Percentiles rank a stretch among this genome's conserved stretches.
phyloP scores from a whole-genome alignment of 352 stramenopile species.

The Globisporangium acanthophoron region DNA sequence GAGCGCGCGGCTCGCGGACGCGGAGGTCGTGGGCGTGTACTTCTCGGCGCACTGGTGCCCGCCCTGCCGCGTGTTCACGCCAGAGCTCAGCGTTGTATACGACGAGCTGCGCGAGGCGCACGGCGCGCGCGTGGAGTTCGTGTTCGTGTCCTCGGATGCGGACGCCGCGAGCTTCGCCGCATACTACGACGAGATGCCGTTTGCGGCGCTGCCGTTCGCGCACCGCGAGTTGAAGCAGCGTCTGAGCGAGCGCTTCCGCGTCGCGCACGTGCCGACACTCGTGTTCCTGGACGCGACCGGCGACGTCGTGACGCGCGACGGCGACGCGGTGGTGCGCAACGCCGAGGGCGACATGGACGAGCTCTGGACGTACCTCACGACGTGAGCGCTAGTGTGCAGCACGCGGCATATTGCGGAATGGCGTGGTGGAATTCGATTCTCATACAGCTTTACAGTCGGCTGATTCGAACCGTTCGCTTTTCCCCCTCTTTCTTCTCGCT shows the following conservation, averaged over 20 bases:
- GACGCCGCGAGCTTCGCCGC: constrained; percentile 43
- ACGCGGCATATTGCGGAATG: not conserved
- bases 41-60: constrained; percentile 85
- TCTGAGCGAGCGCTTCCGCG: constrained; percentile 62
- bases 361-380: constrained; percentile 13
- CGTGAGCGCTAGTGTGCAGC: constrained; percentile 1
- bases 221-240: constrained; percentile 42
- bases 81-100: constrained; percentile 60
- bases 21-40: constrained; percentile 65
- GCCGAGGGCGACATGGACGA: constrained; percentile 32
- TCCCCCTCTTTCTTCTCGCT: not conserved
- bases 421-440: not conserved
- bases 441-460: not conserved
- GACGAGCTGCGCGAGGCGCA: constrained; percentile 37
- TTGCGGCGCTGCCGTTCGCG: constrained; percentile 75
- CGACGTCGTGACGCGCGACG: constrained; percentile 76
- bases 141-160: constrained; percentile 51
- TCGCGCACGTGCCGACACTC: constrained; percentile 74
- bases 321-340: constrained; percentile 53
- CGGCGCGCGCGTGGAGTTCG: constrained; percentile 43
- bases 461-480: not conserved
- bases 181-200: constrained; percentile 77
- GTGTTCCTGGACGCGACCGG: constrained; percentile 78
- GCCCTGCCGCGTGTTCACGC: constrained; percentile 78
- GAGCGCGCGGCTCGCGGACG: constrained; percentile 5